Evolutionary conservation across 495 filamentous ascomycete genomes (phyloP).

Genomic region (Lasiosphaeriaceae sp.): DNA sequence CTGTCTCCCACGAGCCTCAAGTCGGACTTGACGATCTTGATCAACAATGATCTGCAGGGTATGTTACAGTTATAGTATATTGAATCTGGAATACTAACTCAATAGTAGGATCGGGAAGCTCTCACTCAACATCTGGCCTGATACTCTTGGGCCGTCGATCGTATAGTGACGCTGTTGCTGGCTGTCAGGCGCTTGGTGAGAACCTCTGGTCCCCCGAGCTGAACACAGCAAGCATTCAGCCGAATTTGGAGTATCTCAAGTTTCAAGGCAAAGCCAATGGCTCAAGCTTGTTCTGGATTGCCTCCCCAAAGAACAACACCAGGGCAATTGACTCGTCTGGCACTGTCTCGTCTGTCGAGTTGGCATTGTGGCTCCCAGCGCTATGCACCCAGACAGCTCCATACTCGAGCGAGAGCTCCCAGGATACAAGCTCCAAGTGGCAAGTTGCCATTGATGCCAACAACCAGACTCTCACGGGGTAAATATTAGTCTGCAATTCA

Average conservation of each 20-base stretch:
- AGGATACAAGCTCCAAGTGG: slow-evolving; percentile 41
- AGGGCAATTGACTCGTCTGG: slow-evolving; percentile 28
- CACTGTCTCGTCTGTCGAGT: slow-evolving; percentile 6
- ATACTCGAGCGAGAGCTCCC: slow-evolving; percentile 34
- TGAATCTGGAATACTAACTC: slow-evolving; percentile 7
- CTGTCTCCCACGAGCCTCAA: slow-evolving; percentile 34
- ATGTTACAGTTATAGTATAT: no score
- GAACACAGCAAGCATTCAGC: slow-evolving; percentile 32
- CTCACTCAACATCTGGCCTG: slow-evolving; percentile 35
- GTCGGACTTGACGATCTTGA: slow-evolving; percentile 34
- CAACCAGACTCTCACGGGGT: slow-evolving; percentile 42
- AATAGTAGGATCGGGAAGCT: slow-evolving; percentile 30
- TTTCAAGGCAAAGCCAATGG: slow-evolving; percentile 20
- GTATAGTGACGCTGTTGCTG: slow-evolving; percentile 21
- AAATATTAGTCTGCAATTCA: neutral
- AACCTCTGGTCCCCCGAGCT: slow-evolving; percentile 38
- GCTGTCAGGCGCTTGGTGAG: slow-evolving; percentile 38
- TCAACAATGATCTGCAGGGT: slow-evolving; percentile 43
- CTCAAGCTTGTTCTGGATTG: slow-evolving; percentile 37
- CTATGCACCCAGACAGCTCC: slow-evolving; percentile 47
- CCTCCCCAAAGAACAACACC: slow-evolving; percentile 9
- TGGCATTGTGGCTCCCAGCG: slow-evolving; percentile 19
- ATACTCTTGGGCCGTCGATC: slow-evolving; percentile 32
- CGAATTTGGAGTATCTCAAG: slow-evolving; percentile 37
- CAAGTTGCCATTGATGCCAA: slow-evolving; percentile 41